Evolutionary conservation across 768 basidiomycete genomes (phyloP), one percentile per base, ranked within the genome.

Genomic region (Leccinum aurantiacum): DNA sequence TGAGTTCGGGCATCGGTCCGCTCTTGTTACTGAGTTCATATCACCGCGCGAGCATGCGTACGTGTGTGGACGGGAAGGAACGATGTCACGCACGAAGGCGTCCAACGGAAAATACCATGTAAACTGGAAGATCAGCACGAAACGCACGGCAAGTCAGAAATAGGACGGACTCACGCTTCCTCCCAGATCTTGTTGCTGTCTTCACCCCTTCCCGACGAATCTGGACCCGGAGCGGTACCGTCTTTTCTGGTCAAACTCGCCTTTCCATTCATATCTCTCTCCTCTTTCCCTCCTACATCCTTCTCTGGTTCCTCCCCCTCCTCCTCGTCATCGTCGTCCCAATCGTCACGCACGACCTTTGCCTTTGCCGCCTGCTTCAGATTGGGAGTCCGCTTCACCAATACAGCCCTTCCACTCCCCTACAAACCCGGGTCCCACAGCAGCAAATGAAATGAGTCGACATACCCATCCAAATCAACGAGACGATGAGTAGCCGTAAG

Each of bases 1-100:
- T 52, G 17, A 90, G 71, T 27, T 82, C 75, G 1, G 90, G 89
- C 89, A 90, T 91, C 14, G 88, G 88, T 5, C 74, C 71, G 63
- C 83, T 80, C 9, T 74, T 76, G 67, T 90, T 89, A 56, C 88
- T 89, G 53, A 10, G 13, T 33, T 54, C 11, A n/a, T 27, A 38
- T 41, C 2, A 17, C 24, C 24, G 31, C n/a, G 61, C 25, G 33
- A 17, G 33, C n/a, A 14, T 33, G 14, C 7, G 29, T 15, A 14
- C 11, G 22, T 31, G 56, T 46, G 25, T 29, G 17, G 17, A 15
- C 6, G 27, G 46, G 38, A 37, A 55, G 19, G 6, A 14, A 56
- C 22, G 6, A 25, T 29, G 14, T 35, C 37, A 11, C 19, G 27
- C 25, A 9, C 14, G 57, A 58, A n/a, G 19, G 7, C 47, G 31